phyloP scores from a whole-genome alignment of 2,329 filamentous ascomycete genomes.

The Trichoderma sp. region DNA sequence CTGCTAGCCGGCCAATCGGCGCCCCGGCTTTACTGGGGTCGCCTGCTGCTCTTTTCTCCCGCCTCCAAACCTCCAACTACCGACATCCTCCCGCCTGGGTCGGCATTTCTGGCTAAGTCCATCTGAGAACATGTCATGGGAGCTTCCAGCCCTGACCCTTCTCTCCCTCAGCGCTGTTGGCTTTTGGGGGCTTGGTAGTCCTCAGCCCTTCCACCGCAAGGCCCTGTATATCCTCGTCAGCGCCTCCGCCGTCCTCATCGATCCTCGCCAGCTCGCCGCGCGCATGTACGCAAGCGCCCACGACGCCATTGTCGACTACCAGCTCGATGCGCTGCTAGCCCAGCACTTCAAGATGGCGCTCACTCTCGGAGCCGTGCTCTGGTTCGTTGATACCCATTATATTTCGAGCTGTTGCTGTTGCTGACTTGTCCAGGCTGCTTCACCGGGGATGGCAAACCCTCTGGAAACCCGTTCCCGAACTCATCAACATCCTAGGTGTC shows the following conservation, averaged over 20 bases:
- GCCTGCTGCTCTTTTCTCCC: constrained; percentile 21
- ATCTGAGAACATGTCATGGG: constrained; percentile 44
- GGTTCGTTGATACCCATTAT: constrained; percentile 35
- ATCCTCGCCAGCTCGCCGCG: constrained; percentile 32
- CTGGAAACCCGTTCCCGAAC: constrained; percentile 83
- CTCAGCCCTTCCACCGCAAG: constrained; percentile 33
- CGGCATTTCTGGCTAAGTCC: constrained; percentile 19
- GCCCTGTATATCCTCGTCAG: constrained; percentile 33
- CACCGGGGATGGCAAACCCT: constrained; percentile 85
- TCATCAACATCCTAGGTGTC: constrained; percentile 87
- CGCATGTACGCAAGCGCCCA: constrained; percentile 31
- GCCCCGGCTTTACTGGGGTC: constrained; percentile 28
- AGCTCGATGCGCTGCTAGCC: constrained; percentile 46
- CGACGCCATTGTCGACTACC: constrained; percentile 39
- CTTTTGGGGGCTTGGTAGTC: constrained; percentile 38
- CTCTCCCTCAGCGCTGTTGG: constrained; percentile 39
- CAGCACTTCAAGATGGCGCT: constrained; percentile 55
- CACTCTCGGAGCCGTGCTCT: constrained; percentile 51
- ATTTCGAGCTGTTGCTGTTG: neutral
- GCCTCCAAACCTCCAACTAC: constrained; percentile 30
- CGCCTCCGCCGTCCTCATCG: constrained; percentile 34
- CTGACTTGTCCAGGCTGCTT: constrained; percentile 62
- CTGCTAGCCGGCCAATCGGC: constrained; percentile 26
- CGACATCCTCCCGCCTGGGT: constrained; percentile 24
- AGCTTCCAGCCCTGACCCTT: constrained; percentile 40